Conservation (phyloP, 2,329 filamentous ascomycete genomes). For the Exophiala mesophila region DNA sequence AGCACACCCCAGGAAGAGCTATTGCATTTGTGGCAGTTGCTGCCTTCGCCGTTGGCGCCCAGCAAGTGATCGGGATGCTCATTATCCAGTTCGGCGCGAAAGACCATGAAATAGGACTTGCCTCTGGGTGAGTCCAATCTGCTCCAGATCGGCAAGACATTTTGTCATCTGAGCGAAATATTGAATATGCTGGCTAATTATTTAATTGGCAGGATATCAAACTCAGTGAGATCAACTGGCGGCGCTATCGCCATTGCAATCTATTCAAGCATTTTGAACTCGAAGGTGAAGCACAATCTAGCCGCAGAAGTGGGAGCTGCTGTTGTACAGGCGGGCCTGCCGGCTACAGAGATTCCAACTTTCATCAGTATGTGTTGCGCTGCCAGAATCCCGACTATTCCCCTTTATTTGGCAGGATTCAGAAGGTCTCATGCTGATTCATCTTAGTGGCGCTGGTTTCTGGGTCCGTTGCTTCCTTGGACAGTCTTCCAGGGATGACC, state of each 20-base stretch:
- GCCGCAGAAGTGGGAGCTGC: not conserved
- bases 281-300: not conserved
- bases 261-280: not conserved
- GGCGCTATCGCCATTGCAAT: constrained; percentile 1
- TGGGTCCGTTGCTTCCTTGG: not conserved
- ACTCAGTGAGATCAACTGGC: not conserved
- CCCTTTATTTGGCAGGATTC: too few relatives aligned
- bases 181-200: not conserved
- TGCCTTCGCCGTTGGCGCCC: not conserved
- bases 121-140: not conserved
- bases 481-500: not conserved
- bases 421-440: not conserved
- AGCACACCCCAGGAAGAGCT: not conserved
- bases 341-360: not conserved
- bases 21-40: constrained; percentile 3
- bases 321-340: not conserved
- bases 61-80: not conserved
- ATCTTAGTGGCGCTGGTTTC: not conserved
- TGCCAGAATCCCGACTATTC: too few relatives aligned
- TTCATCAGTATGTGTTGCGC: constrained; percentile 1
- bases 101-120: constrained; percentile 1
- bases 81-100: not conserved
- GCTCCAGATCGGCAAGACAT: not conserved
- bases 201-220: not conserved
- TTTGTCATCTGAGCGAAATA: not conserved